Evolutionary conservation across 148 eudicot genomes (phyloP), one percentile per base, ranked within the genome.

Genomic region (Camellia japonica): DNA sequence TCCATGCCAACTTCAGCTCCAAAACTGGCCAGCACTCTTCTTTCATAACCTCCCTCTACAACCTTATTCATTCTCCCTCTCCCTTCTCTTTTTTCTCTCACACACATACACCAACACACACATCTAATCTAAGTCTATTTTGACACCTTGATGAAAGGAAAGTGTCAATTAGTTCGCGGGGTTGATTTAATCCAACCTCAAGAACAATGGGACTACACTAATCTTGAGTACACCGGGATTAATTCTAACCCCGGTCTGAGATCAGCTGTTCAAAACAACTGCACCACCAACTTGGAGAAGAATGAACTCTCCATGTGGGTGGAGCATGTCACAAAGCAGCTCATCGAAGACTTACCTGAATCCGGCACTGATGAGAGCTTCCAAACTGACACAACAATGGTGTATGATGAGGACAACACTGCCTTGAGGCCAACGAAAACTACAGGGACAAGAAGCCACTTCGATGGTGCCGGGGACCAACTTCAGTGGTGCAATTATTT

Each of bases 261-360:
- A 62, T 69, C 5, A 80, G 16, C 76, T 7, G 6, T n/a, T 14
- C 75, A 58, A 20, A 56, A 12, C 60, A 10, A 38, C 73, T 10
- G 23, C 49, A 6, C 47, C 49, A 6, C 47, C 3, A 85, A 62
- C 70, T 41, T 54, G 43, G 89, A 87, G 73, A 80, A 76, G 47
- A 87, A 72, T 56, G 90, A 87, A 74, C 84, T 88, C 60, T 85
- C 90, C 23, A 83, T 82, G 64, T 88, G 90, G 90, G 88, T 88
- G 5, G 90, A 88, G 13, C 82, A 88, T 63, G 87, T 88, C 79
- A 88, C 90, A 3, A 85, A 74, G 76, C 88, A 85, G 64, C 86
- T 88, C 70, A 83, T 85, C 14, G 86, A 83, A 74, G 88, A 88
- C 82, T 64, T 85, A 54, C 90, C 90, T 0, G 90, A 85, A 64